Percentiles rank a stretch among this genome's conserved stretches.
phyloP scores from a whole-genome alignment of 768 basidiomycete genomes.

The Sarcomyxa edulis region DNA sequence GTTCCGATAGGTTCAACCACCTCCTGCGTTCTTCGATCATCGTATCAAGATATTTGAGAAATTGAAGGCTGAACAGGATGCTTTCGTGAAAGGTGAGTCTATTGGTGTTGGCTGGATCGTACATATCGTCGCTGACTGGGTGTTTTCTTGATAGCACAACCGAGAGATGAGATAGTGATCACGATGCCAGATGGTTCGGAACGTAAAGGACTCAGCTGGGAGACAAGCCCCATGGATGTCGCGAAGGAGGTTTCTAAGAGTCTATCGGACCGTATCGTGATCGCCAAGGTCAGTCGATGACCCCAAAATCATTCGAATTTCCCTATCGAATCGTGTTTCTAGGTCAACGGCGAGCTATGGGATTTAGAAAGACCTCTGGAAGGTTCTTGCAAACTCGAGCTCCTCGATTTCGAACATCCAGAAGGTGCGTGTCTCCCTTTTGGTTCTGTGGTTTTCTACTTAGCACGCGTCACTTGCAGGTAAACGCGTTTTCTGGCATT shows the following conservation, averaged over 20 bases:
- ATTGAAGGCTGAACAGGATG: conserved; percentile 79
- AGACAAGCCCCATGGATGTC: conserved; percentile 89
- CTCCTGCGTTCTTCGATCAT: conserved; percentile 83
- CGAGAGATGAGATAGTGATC: conserved; percentile 76
- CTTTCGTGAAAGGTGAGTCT: conserved; percentile 63
- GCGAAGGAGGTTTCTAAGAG: conserved; percentile 86
- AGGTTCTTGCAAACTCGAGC: conserved; percentile 67
- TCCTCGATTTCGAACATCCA: conserved; percentile 90
- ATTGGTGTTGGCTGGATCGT: conserved; percentile 2
- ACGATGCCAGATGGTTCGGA: conserved; percentile 85
- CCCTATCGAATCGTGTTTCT: conserved; percentile 3
- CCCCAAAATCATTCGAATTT: neutral
- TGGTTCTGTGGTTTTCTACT: neutral
- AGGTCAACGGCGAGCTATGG: conserved; percentile 89
- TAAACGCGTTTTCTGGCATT: conserved; percentile 99
- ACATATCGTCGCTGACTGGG: neutral
- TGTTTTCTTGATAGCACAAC: conserved; percentile 55
- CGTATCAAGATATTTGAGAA: conserved; percentile 87
- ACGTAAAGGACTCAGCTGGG: conserved; percentile 85
- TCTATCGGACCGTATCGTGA: conserved; percentile 84
- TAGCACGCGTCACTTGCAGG: conserved; percentile 36
- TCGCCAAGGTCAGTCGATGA: conserved; percentile 68
- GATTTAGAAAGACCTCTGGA: conserved; percentile 96
- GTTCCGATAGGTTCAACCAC: conserved; percentile 61
- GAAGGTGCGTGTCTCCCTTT: conserved; percentile 51